Conservation (phyloP, 129 eudicot species). For the Centella asiatica region DNA sequence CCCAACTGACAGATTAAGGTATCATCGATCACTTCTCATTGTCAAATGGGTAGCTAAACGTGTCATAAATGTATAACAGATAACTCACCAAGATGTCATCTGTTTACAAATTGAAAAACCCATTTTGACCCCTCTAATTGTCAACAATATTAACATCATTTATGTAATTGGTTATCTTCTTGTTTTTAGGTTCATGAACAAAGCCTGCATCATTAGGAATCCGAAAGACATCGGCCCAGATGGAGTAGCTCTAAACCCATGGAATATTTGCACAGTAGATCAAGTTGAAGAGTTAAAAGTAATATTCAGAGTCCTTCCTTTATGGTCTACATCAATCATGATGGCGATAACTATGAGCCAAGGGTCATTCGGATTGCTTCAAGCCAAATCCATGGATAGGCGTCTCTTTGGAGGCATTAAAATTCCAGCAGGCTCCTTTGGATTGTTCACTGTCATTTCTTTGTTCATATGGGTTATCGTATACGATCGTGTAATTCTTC, state of each 20-base stretch:
- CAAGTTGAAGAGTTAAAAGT: constrained; percentile 82
- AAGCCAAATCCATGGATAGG: constrained; percentile 67
- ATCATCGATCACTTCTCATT: too few relatives aligned
- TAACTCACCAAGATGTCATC: too few relatives aligned
- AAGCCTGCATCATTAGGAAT: constrained; percentile 46
- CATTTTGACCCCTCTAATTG: too few relatives aligned
- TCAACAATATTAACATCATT: too few relatives aligned
- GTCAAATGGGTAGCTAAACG: too few relatives aligned
- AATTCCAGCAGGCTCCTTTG: constrained; percentile 72
- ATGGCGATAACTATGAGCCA: constrained; percentile 44
- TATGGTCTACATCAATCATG: constrained; percentile 81
- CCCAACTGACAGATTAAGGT: constrained; percentile 68
- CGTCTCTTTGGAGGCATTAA: constrained; percentile 45
- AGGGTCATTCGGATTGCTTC: constrained; percentile 44
- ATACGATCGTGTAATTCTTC: constrained; percentile 65
- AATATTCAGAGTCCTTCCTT: constrained; percentile 56
- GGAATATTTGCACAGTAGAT: constrained; percentile 63
- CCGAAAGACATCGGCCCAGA: constrained; percentile 30
- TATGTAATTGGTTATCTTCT: not conserved
- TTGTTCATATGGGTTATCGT: constrained; percentile 51
- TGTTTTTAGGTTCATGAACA: constrained; percentile 64
- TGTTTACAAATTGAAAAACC: too few relatives aligned
- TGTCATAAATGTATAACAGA: too few relatives aligned
- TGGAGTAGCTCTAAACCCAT: constrained; percentile 26
- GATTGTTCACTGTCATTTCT: constrained; percentile 37